Base-by-base conservation (phyloP, 2,329 filamentous ascomycete species). In the Ramularia collo-cygni region DNA sequence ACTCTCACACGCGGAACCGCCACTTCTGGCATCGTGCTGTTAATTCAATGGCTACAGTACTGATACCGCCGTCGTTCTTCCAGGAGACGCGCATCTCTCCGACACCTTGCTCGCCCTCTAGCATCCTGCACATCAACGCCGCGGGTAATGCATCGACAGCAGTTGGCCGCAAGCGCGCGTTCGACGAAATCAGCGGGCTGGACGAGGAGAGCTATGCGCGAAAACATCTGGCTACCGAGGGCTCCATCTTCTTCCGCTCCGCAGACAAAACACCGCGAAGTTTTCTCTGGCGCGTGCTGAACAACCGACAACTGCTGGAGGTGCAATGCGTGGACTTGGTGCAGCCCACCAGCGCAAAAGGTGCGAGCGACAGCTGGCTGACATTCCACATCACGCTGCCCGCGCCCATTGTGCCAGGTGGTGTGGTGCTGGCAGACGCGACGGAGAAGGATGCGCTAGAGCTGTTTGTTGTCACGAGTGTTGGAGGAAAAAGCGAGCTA, bases 241-340 rank as follows among this genome's bases (percentile, higher is more conserved):
- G 86, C 18, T 87, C 86, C 2, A 75, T 96, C 40, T 95, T 86
- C 68, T 88, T 94, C 64, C 80, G 92, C 40, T 76, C 77, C 61
- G 76, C 83, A 61, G 78, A 83, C 57, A 71, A 76, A 48, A 81
- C 83, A 48, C 92, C 92, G 28, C 81, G 85, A 58, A 86, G 79
- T 63, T 93, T 96, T 59, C 74, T 95, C 34, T 98, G 92, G 92
- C 79, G 90, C 53, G 75, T 96, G 28, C 67, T 95, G 45, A 83
- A 94, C 57, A 79, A 86, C 55, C 79, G 80, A 56, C 84, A 77
- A 51, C 71, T 87, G 47, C 72, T 98, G 53, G 90, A 92, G 65
- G 73, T 98, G 36, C 83, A 86, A 58, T 81, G 79, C 28, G 79
- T 85, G 44, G 92, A 98, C 64, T 67, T 95, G 50, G 83, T 79